Percentiles rank a stretch among this genome's conserved stretches.
Conservation (phyloP, 306 rosid genomes). For the Alnus glutinosa region DNA sequence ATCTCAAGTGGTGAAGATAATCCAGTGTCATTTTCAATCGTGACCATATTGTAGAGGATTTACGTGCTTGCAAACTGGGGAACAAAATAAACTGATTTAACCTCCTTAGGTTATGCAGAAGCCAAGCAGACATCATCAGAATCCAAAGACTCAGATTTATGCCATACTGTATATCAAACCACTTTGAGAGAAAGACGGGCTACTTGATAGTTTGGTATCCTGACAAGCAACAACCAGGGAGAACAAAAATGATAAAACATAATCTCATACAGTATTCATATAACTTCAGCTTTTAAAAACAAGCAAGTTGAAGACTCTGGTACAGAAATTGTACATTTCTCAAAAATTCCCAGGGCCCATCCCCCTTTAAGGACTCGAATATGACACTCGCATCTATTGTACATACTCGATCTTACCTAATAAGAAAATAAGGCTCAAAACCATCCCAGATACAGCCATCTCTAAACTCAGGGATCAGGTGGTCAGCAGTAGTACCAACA, state of each 20-base stretch:
- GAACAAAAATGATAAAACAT: not conserved
- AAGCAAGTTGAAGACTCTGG: not conserved
- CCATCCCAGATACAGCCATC: conserved; percentile 56
- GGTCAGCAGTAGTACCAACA: conserved; percentile 30
- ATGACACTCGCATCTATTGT: conserved; percentile 30
- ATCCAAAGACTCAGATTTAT: too few species aligned
- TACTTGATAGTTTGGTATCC: not conserved
- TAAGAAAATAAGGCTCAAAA: conserved; percentile 84
- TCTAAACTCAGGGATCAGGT: conserved; percentile 36
- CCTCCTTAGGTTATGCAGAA: not conserved
- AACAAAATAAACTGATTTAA: not conserved
- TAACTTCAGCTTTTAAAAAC: not conserved
- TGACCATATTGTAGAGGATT: not conserved
- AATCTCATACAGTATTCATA: not conserved
- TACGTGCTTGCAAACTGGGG: not conserved
- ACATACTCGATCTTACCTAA: conserved; percentile 44
- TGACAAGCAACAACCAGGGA: not conserved
- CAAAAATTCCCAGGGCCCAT: conserved; percentile 19
- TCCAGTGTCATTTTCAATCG: too few species aligned
- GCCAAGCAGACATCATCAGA: not conserved
- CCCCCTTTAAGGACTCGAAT: conserved; percentile 8
- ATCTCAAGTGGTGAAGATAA: too few species aligned
- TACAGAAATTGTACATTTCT: not conserved
- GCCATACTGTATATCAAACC: too few species aligned
- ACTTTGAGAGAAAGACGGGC: not conserved